phyloP scores from a whole-genome alignment of 2,329 filamentous ascomycete species.

The Colletotrichum sojae region DNA sequence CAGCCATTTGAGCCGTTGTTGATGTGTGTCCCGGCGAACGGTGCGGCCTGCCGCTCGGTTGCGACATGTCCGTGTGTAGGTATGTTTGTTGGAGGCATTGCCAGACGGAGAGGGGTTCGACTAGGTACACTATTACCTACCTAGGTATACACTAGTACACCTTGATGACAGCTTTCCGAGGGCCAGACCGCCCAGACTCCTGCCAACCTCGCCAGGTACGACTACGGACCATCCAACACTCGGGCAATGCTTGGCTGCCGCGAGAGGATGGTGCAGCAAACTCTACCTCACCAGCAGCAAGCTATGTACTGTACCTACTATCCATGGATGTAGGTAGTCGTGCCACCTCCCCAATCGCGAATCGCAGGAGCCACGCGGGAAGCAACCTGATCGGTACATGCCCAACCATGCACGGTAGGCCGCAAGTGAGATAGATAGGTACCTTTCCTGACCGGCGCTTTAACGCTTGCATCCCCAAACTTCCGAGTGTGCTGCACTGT shows the following conservation, averaged over 20 bases:
- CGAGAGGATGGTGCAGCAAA: background rate
- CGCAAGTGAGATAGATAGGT: too few species aligned
- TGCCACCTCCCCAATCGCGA: background rate
- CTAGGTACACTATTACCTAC: background rate
- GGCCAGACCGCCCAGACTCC: background rate
- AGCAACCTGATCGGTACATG: too few species aligned
- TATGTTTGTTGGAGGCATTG: background rate
- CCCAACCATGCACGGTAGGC: too few species aligned
- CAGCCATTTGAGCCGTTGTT: constrained; percentile 19
- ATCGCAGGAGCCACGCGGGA: too few species aligned
- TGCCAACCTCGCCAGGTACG: background rate
- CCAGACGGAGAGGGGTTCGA: background rate
- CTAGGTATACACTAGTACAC: background rate
- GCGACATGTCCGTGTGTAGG: background rate
- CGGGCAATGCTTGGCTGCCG: background rate
- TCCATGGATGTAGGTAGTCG: background rate
- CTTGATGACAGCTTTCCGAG: background rate
- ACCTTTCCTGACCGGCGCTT: too few species aligned
- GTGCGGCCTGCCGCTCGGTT: constrained; percentile 3
- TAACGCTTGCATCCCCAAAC: too few species aligned
- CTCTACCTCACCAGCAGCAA: background rate
- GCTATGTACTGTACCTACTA: too few species aligned
- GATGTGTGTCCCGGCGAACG: constrained; percentile 28
- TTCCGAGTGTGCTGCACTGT: too few species aligned
- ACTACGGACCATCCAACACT: background rate